These are phyloP conservation scores for Suillus variegatus DNA, from an alignment of 768 basidiomycete genomes.

Conservation along the genomic window DNA sequence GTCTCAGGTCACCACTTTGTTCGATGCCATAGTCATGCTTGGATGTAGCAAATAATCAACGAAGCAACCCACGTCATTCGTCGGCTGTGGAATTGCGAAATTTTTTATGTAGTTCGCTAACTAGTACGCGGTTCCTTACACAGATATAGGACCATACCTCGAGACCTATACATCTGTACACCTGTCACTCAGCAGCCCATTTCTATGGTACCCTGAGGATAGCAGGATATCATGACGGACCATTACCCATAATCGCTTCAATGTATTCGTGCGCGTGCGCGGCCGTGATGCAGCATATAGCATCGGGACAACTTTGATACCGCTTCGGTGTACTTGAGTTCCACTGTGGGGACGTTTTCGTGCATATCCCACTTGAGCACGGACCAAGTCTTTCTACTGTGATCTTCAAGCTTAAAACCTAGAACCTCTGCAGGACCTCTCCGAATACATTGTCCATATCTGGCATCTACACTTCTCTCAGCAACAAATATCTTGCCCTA, in stretches of 20 bases:
- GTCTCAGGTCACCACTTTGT: neutral
- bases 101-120: neutral
- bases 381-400: too few species aligned
- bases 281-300: neutral
- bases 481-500: too few species aligned
- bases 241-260: neutral
- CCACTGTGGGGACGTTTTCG: neutral
- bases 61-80: neutral
- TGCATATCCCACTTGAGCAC: neutral
- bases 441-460: too few species aligned
- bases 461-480: too few species aligned
- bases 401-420: too few species aligned
- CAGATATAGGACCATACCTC: neutral
- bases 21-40: neutral
- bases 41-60: neutral
- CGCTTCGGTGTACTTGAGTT: neutral
- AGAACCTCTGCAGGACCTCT: too few species aligned
- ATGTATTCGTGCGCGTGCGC: neutral
- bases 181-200: neutral
- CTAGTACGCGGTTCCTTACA: neutral
- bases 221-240: neutral
- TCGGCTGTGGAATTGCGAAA: neutral
- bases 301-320: neutral
- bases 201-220: neutral
- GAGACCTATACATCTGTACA: neutral